Evolutionary conservation across 768 basidiomycete genomes (phyloP).

Genomic region (Serendipita sp.): DNA sequence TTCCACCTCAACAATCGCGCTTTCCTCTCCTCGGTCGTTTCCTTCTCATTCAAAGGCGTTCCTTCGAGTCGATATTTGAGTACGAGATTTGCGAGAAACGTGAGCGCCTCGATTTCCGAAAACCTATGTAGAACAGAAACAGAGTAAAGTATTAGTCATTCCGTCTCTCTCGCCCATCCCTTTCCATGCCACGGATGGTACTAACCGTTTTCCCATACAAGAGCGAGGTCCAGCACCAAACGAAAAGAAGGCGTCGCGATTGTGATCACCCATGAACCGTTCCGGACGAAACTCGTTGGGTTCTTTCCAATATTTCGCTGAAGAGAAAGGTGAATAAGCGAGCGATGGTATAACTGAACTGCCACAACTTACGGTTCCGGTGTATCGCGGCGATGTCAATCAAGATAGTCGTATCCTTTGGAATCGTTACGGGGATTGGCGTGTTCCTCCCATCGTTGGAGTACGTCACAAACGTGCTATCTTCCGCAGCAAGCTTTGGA

Average conservation of each 20-base stretch:
- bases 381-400: constrained; percentile 4
- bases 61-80: not conserved
- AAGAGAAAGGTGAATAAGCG: not conserved
- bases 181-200: not conserved
- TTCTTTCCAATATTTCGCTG: not conserved
- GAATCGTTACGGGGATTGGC: not conserved
- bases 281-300: not conserved
- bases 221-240: not conserved
- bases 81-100: not conserved
- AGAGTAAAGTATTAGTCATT: too few relatives aligned
- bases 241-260: not conserved
- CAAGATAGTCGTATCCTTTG: not conserved
- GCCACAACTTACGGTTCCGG: constrained; percentile 7
- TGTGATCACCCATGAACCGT: not conserved
- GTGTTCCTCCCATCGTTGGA: constrained; percentile 1
- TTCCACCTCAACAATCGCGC: not conserved
- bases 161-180: too few relatives aligned
- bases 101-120: not conserved
- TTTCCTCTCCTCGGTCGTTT: not conserved
- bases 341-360: not conserved
- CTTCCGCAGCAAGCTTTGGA: not conserved
- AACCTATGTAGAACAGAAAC: not conserved
- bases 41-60: not conserved
- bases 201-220: not conserved
- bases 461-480: not conserved